Percentiles rank a stretch among this genome's conserved stretches.
Conservation (phyloP, 2,329 filamentous ascomycete species). For the Tolypocladium tundrense region DNA sequence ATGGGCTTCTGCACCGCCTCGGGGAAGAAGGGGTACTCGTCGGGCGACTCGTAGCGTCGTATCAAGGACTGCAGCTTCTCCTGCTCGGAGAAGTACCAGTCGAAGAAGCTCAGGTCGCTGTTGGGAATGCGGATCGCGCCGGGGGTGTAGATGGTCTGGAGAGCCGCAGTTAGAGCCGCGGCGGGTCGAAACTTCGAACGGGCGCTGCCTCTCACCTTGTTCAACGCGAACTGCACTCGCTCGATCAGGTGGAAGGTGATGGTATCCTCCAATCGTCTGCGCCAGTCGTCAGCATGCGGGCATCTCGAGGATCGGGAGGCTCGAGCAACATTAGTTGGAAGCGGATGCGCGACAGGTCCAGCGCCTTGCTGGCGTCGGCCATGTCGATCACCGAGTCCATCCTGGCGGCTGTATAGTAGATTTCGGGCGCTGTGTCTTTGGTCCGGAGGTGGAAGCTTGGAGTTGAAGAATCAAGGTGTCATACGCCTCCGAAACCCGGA, state of each 20-base stretch:
- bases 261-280: conserved; percentile 88
- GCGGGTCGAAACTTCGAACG: neutral
- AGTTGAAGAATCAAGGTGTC: neutral
- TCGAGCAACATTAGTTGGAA: conserved; percentile 75
- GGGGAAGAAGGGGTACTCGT: conserved; percentile 97
- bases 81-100: conserved; percentile 87
- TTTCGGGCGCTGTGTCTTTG: neutral
- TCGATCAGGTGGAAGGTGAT: conserved; percentile 97
- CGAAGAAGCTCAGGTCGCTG: conserved; percentile 69
- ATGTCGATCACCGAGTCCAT: conserved; percentile 94
- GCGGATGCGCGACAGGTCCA: conserved; percentile 86
- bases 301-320: conserved; percentile 1
- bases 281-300: neutral
- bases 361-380: conserved; percentile 69
- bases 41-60: conserved; percentile 87
- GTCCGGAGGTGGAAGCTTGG: neutral
- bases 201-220: conserved; percentile 31
- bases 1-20: conserved; percentile 69
- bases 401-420: conserved; percentile 9
- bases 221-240: conserved; percentile 92
- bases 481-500: neutral
- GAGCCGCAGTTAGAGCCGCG: neutral
- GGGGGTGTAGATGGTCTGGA: conserved; percentile 65
- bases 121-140: conserved; percentile 72
- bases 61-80: conserved; percentile 88